Evolutionary conservation across 179 eudicot species (phyloP), one percentile per base, ranked within the genome.

Genomic region (Heliamphora pulchella): DNA sequence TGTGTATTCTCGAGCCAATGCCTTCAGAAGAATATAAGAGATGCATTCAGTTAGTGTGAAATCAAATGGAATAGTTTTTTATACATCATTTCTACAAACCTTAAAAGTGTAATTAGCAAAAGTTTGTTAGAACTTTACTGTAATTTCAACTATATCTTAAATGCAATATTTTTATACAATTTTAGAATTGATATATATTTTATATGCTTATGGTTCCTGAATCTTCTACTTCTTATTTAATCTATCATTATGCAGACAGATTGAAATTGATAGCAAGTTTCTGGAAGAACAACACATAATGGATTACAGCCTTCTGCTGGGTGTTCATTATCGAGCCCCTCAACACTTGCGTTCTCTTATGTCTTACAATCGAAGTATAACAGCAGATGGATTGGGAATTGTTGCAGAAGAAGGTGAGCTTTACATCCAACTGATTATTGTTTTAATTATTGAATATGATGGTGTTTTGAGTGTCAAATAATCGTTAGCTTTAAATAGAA

Each of bases 271-370:
- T 81, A 92, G 98, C 85, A 85, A 92, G 76, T 96, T 96, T 83
- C 82, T 96, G 87, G 98, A 92, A 87, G 87, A 90, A 77, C 92
- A 94, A 81, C 79, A 90, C 76, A 96, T 96, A 58, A 96, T 96
- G 99, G 99, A 96, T 83, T 96, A 96, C 89, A 96, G 99, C 78
- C 98, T 96, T 81, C 81, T 95, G 87, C 82, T 93, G 39, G 98
- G 98, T 83, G 98, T 95, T 72, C 98, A 95, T 84, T 95, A 91
- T 79, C 95, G 98, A 51, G 98, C 98, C 43, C 98, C 98, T 76
- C 97, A 87, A 80, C 98, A 91, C 82, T 87, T 95, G 70, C 90
- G 80, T 64, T 82, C 98, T 71, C 80, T 76, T 66, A 82, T 87
- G 81, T 79, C 89, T 72, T 70, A 81, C 74, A 86, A 80, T 61